Evolutionary conservation across 1,139 yeast genomes (phyloP).

Genomic region (Kurtzmaniella quercitrusa): DNA sequence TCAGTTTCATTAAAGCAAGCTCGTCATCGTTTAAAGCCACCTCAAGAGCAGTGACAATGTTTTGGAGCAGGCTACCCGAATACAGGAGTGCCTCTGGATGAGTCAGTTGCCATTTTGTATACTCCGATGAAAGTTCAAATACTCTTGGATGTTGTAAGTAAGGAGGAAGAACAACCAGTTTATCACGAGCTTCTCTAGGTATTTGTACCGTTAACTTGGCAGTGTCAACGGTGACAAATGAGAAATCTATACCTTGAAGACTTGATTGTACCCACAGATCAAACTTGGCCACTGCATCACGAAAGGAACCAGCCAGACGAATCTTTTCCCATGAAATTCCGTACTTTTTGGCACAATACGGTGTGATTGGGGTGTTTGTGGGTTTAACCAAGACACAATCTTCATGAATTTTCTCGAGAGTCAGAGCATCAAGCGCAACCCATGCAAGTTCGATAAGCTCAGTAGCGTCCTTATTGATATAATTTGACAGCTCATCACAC

Average conservation of each 20-base stretch:
- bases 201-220: slow-evolving; percentile 74
- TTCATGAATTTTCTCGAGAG: slow-evolving; percentile 30
- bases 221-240: slow-evolving; percentile 63
- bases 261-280: slow-evolving; percentile 47
- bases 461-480: slow-evolving; percentile 58
- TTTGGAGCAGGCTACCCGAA: slow-evolving; percentile 44
- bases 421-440: slow-evolving; percentile 42
- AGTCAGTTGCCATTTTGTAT: slow-evolving; percentile 59
- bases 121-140: slow-evolving; percentile 75
- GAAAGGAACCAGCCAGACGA: slow-evolving; percentile 48
- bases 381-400: slow-evolving; percentile 58
- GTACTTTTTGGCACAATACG: slow-evolving; percentile 51
- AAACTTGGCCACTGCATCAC: slow-evolving; percentile 55
- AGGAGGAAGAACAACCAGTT: slow-evolving; percentile 65
- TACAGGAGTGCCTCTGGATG: slow-evolving; percentile 61
- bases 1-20: slow-evolving; percentile 1
- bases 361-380: slow-evolving; percentile 63
- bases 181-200: slow-evolving; percentile 78
- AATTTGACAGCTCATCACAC: slow-evolving; percentile 60
- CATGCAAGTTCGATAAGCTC: slow-evolving; percentile 69
- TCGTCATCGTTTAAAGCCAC: slow-evolving; percentile 29
- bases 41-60: slow-evolving; percentile 57
- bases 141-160: slow-evolving; percentile 73
- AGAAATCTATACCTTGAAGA: slow-evolving; percentile 49
- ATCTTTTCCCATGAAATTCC: slow-evolving; percentile 64